Evolutionary conservation across 257 asterid genomes (phyloP).

Genomic region (Forsythia viridissima): DNA sequence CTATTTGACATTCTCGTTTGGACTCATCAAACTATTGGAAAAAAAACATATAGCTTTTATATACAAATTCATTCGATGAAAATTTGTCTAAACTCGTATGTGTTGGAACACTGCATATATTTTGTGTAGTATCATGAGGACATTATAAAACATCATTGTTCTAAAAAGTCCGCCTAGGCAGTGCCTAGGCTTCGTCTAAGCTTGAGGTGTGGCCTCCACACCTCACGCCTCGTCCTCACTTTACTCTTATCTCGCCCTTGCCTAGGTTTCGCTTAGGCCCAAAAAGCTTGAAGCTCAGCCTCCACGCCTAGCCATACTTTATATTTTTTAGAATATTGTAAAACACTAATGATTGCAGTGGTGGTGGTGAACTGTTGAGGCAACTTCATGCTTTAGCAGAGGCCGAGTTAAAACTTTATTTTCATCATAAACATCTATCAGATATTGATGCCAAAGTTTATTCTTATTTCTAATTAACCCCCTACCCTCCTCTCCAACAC

Average conservation of each 20-base stretch:
- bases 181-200: too few relatives aligned
- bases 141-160: conserved; percentile 5
- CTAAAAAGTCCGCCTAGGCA: too few relatives aligned
- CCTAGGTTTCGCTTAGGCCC: too few relatives aligned
- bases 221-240: too few relatives aligned
- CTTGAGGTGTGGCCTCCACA: too few relatives aligned
- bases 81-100: background rate
- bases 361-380: conserved; percentile 87
- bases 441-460: conserved; percentile 80
- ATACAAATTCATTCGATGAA: background rate
- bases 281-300: too few relatives aligned
- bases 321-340: background rate
- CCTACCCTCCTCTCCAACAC: background rate
- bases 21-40: conserved; percentile 5
- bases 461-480: background rate
- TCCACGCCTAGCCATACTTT: too few relatives aligned
- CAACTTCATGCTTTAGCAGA: conserved; percentile 86
- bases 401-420: conserved; percentile 62
- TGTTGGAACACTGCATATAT: background rate
- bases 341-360: conserved; percentile 54
- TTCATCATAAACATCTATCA: conserved; percentile 62
- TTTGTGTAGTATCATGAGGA: conserved; percentile 2
- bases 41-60: background rate
- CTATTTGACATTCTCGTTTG: conserved; percentile 11
- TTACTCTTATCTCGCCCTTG: too few relatives aligned